Percentiles rank a stretch among this genome's conserved stretches.
phyloP scores from a whole-genome alignment of 2,329 filamentous ascomycete species.

The Tolypocladium nubicola region DNA sequence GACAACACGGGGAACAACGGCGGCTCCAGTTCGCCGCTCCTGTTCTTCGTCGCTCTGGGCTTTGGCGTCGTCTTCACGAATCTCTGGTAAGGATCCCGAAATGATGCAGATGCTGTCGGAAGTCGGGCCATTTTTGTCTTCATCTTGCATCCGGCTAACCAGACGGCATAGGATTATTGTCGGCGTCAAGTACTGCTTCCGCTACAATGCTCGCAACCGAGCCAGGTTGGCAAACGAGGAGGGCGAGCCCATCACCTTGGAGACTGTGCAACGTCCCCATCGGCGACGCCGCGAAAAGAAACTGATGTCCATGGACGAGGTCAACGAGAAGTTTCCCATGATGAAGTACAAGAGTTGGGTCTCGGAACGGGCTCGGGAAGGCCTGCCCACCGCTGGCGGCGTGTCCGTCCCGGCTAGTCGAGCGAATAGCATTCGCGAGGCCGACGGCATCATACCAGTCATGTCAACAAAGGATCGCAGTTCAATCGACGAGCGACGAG shows the following conservation, averaged over 20 bases:
- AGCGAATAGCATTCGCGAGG: conserved; percentile 61
- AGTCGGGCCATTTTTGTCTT: background rate
- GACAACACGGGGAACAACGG: conserved; percentile 10
- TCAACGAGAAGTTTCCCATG: conserved; percentile 93
- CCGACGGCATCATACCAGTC: conserved; percentile 42
- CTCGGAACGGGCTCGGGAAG: conserved; percentile 69
- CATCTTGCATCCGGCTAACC: background rate
- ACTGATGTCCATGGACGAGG: conserved; percentile 97
- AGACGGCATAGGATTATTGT: conserved; percentile 79
- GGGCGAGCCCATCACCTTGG: conserved; percentile 79
- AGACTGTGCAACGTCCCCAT: conserved; percentile 75
- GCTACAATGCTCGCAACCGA: conserved; percentile 91
- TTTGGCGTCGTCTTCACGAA: conserved; percentile 99
- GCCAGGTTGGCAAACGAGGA: conserved; percentile 67
- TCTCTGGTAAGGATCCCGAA: conserved; percentile 61
- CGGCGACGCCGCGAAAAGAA: conserved; percentile 92
- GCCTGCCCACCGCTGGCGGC: conserved; percentile 73
- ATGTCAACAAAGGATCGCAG: conserved; percentile 33
- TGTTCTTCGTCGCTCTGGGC: conserved; percentile 88
- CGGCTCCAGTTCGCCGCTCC: conserved; percentile 31
- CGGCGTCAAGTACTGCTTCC: conserved; percentile 97
- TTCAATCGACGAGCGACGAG: conserved; percentile 27
- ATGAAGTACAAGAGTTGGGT: conserved; percentile 97
- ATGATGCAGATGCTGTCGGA: background rate
- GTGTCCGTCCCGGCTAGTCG: conserved; percentile 66